These are phyloP conservation scores for Backusella circina DNA, from an alignment of 192 early-diverging fungal genomes.

Conservation along the genomic window DNA sequence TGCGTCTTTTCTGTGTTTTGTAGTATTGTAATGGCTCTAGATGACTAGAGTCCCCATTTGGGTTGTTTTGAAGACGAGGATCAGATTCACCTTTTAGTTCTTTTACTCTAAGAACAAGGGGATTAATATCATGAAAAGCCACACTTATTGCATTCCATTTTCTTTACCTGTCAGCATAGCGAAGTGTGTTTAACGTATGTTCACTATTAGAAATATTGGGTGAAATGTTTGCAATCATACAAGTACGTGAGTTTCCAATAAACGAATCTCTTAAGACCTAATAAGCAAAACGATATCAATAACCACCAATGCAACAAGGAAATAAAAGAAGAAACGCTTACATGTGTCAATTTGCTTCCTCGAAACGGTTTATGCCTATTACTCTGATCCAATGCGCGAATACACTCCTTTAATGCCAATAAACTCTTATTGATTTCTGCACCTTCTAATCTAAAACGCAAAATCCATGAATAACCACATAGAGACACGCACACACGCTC, in stretches of 20 bases:
- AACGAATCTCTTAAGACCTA: constrained; percentile 94
- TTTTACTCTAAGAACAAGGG: constrained; percentile 8
- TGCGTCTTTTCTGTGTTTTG: neutral
- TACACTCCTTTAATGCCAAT: constrained; percentile 96
- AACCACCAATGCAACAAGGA: neutral
- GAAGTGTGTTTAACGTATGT: constrained; percentile 92
- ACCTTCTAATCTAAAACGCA: constrained; percentile 77
- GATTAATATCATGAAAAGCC: neutral
- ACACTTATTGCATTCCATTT: neutral
- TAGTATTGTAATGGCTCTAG: neutral
- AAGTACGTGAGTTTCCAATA: constrained; percentile 92
- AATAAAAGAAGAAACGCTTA: neutral
- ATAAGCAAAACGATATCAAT: neutral
- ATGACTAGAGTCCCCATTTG: neutral
- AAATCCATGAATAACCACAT: too few relatives aligned
- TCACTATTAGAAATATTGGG: constrained; percentile 91
- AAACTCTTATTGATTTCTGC: constrained; percentile 99
- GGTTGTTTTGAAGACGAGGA: neutral
- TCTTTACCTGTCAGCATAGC: constrained; percentile 91
- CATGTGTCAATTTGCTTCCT: constrained; percentile 95
- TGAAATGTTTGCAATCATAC: constrained; percentile 98
- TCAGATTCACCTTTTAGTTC: constrained; percentile 23
- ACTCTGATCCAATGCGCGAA: constrained; percentile 91
- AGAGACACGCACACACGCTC: neutral
- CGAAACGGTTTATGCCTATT: constrained; percentile 96